These are phyloP conservation scores for Austroboletus niveus DNA, from an alignment of 1,284 basidiomycete species.

Conservation along the genomic window DNA sequence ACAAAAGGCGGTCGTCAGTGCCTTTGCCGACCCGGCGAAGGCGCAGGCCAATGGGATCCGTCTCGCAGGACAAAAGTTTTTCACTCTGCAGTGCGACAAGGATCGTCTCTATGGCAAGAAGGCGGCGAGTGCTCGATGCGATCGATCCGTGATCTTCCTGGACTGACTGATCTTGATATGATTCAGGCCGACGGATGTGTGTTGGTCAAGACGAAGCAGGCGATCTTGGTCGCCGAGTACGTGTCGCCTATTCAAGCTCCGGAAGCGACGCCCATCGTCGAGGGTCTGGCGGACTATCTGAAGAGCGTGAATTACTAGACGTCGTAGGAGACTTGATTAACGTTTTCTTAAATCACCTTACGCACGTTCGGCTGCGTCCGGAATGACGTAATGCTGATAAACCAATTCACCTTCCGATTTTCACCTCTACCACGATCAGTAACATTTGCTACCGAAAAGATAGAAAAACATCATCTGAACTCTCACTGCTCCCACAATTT, in stretches of 20 bases:
- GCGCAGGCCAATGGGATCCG: constrained; percentile 64
- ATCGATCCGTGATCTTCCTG: neutral
- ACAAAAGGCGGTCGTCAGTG: constrained; percentile 64
- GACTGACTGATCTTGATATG: neutral
- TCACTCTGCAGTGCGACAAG: constrained; percentile 60
- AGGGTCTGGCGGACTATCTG: constrained; percentile 81
- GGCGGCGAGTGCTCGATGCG: constrained; percentile 48
- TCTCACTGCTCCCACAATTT: no score
- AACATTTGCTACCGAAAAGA: no score
- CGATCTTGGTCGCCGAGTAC: constrained; percentile 84
- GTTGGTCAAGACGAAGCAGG: constrained; percentile 87
- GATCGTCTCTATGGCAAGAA: constrained; percentile 83
- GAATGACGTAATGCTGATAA: no score
- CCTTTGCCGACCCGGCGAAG: constrained; percentile 47
- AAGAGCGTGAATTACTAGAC: constrained; percentile 58
- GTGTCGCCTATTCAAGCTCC: constrained; percentile 63
- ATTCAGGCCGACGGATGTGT: constrained; percentile 76
- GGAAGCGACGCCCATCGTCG: constrained; percentile 74
- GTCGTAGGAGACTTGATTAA: constrained; percentile 3
- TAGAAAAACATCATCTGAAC: no score
- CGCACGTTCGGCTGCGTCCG: no score
- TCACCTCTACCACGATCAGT: no score
- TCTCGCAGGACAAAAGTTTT: constrained; percentile 79
- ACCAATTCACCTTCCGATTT: no score
- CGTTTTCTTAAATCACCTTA: no score